Evolutionary conservation across 371 early-diverging fungal genomes (phyloP), one percentile per base, ranked within the genome.

Genomic region (Mortierella sp.): DNA sequence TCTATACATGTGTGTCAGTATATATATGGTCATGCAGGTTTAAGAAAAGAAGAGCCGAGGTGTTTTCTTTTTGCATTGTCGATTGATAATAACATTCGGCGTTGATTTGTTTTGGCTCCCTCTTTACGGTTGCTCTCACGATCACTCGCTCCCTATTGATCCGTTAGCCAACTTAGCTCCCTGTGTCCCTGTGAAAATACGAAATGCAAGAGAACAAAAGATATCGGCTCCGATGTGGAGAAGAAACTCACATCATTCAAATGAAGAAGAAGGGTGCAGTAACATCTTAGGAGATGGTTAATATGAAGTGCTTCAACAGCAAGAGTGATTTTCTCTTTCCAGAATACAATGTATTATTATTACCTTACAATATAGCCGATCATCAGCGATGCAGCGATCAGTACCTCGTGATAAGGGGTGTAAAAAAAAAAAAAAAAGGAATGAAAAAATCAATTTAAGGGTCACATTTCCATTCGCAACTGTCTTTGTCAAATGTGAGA

Each of bases 51-150:
- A n/a, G n/a, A 52, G 52, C 52, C 52, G 52, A 52, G 52, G 19
- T 52, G 52, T 52, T 58, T 28, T 24, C 11, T 15, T 4, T 4
- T 58, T 47, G 52, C 19, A 64, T 52, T 64, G 65, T 32, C 7
- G 65, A 65, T 65, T 65, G 65, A 65, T 65, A 65, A 65, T 65
- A 65, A 55, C 38, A 41, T 65, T 65, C 53, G 24, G 48, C 22
- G 21, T 22, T 38, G 60, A 21, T 33, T 59, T 40, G 38, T 59
- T 57, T 24, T 13, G 24, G 19, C 33, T n/a, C 32, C 33, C 10
- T 57, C 28, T 32, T 10, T 55, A 10, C 22, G 55, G 28, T 36
- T 58, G 33, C 16, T 5, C 60, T 40, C 41, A 38, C n/a, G 9
- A 58, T 38, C 2, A 59, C 36, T 5, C 60, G 4, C 36, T n/a